Conservation (phyloP, 2,329 filamentous ascomycete genomes). For the Dothideomycetidae sp. region DNA sequence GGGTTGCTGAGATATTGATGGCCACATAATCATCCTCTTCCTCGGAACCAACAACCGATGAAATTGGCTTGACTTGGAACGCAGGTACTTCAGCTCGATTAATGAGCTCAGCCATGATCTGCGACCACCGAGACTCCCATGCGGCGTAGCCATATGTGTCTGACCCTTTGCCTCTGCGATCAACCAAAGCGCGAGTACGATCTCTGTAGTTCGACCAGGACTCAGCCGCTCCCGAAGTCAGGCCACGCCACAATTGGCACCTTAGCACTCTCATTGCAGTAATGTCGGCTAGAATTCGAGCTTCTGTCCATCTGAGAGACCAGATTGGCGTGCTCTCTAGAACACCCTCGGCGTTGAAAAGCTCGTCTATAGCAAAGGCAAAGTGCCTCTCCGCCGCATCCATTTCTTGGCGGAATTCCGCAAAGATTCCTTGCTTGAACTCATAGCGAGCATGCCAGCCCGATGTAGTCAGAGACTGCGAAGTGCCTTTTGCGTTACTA, state of each 20-base stretch:
- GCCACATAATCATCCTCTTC: slow-evolving; percentile 11
- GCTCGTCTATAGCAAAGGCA: slow-evolving; percentile 69
- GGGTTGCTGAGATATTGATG: slow-evolving; percentile 28
- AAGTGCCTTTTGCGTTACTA: slow-evolving; percentile 70
- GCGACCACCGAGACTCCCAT: slow-evolving; percentile 68
- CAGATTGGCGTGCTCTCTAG: slow-evolving; percentile 81
- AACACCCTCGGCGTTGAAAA: slow-evolving; percentile 64
- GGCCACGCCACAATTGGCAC: slow-evolving; percentile 65
- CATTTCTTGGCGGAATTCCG: slow-evolving; percentile 87
- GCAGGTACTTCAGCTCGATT: slow-evolving; percentile 36
- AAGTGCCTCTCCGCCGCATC: slow-evolving; percentile 76
- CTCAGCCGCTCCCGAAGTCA: slow-evolving; percentile 65
- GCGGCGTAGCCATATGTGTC: slow-evolving; percentile 87
- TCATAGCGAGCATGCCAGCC: slow-evolving; percentile 94
- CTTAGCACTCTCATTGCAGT: slow-evolving; percentile 69
- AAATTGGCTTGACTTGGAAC: slow-evolving; percentile 22
- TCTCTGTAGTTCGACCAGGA: slow-evolving; percentile 67
- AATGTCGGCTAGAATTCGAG: slow-evolving; percentile 71
- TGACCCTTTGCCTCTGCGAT: slow-evolving; percentile 70
- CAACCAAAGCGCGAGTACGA: slow-evolving; percentile 61
- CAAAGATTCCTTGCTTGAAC: slow-evolving; percentile 80
- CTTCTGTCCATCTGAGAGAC: slow-evolving; percentile 83
- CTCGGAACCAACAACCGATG: slow-evolving; percentile 7
- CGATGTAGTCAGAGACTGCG: slow-evolving; percentile 67
- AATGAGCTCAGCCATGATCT: slow-evolving; percentile 46